Conservation (phyloP, 768 basidiomycete species). For the Boletus edulis region DNA sequence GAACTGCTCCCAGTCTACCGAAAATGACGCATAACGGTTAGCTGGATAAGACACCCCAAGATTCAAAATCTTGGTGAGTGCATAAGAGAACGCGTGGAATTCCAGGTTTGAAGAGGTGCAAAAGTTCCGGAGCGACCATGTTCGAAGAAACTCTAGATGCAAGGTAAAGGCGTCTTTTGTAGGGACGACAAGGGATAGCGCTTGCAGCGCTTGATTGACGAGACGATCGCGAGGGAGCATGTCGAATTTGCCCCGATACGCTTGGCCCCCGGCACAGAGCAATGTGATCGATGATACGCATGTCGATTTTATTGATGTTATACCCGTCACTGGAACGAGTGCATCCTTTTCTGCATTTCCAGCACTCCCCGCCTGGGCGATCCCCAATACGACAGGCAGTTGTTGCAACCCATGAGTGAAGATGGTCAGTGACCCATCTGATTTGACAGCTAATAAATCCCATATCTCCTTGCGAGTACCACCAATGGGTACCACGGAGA, state of each 20-base stretch:
- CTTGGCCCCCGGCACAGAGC: slow-evolving; percentile 49
- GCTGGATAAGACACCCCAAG: slow-evolving; percentile 30
- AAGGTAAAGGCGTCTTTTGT: slow-evolving; percentile 52
- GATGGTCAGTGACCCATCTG: slow-evolving; percentile 51
- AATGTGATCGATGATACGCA: slow-evolving; percentile 53
- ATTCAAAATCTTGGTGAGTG: slow-evolving; percentile 50
- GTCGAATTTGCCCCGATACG: slow-evolving; percentile 49
- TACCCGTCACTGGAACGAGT: slow-evolving; percentile 22
- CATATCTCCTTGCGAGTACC: slow-evolving; percentile 60
- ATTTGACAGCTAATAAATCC: slow-evolving; percentile 69
- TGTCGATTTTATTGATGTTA: slow-evolving; percentile 47
- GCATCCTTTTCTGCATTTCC: neutral
- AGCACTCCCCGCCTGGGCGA: slow-evolving; percentile 9
- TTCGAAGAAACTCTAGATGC: slow-evolving; percentile 52
- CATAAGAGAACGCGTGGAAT: slow-evolving; percentile 53
- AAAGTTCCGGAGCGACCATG: slow-evolving; percentile 51
- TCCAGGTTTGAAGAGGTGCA: slow-evolving; percentile 46
- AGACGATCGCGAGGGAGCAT: slow-evolving; percentile 54
- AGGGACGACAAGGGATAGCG: slow-evolving; percentile 62
- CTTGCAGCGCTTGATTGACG: slow-evolving; percentile 56
- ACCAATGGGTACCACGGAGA: slow-evolving; percentile 55
- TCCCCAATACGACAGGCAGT: slow-evolving; percentile 36
- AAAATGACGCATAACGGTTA: slow-evolving; percentile 8
- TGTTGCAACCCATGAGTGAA: slow-evolving; percentile 60
- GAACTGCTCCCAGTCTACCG: slow-evolving; percentile 49